Evolutionary conservation across 331 rosid genomes (phyloP), one percentile per base, ranked within the genome.

Genomic region (Acacia concinna): DNA sequence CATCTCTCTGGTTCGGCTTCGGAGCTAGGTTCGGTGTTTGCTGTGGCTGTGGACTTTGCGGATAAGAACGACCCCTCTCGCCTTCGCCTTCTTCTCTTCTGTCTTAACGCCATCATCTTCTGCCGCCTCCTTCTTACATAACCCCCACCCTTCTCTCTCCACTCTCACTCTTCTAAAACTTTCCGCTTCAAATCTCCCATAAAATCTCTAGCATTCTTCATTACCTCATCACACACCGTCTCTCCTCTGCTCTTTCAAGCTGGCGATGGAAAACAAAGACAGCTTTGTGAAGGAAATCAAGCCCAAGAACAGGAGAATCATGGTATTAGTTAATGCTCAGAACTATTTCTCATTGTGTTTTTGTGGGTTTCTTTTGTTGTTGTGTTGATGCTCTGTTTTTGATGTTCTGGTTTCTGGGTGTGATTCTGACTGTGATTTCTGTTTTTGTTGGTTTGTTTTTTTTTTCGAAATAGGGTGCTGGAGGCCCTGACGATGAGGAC

Each of bases 251-350:
- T 31, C 66, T 20, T 71, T 84, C 88, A 86, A 87, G 85, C 89
- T 95, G 99, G 99, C 98, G 81, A 90, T 95, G 82, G 97, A 95
- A 75, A 83, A 90, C 77, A 96, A 93, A 46, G 97, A 95, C 71
- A 74, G 87, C 73, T 32, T 87, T 74, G 93, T 94, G 38, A 79
- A 95, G 32, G 97, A 95, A 86, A 92, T 95, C 87, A 90, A 95
- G 84, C 97, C 97, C 73, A 92, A 92, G 80, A 95, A 88, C 82
- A 88, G 96, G 82, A 90, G 97, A 88, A 91, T 96, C 96, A 96
- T 96, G 99, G 98, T 93, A 78, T 38, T 11, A 0, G 10, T 68
- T 21, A 1, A 15, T 68, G 2, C 52, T 68, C 13, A 38, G 1
- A 21, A 20, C 12, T 37, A n/a, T 14, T 30, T 47, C 66, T 41